A percentile compares a stretch with the other conserved stretches of the same genome.
phyloP scores from a whole-genome alignment of 1,139 yeast genomes.

The Candida albicans region DNA sequence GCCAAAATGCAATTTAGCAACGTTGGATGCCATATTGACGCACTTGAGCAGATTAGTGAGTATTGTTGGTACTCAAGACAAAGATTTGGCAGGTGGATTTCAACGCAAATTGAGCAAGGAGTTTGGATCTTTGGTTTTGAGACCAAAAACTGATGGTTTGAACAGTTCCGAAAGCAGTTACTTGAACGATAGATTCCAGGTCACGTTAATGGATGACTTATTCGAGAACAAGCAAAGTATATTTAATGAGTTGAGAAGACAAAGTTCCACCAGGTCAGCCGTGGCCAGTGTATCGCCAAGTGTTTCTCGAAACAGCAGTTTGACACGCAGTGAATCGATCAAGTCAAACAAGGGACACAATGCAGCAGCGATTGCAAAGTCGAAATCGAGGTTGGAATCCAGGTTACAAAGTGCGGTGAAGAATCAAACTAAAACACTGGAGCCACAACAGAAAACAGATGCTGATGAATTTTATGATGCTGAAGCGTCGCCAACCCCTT shows the following conservation, averaged over 20 bases:
- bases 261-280: conserved; percentile 24
- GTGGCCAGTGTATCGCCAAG: conserved; percentile 8
- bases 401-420: conserved; percentile 32
- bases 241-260: conserved; percentile 49
- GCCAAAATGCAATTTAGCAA: conserved; percentile 72
- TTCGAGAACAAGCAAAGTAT: conserved; percentile 26
- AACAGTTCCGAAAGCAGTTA: conserved; percentile 3
- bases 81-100: conserved; percentile 41
- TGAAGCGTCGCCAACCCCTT: conserved; percentile 18
- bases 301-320: conserved; percentile 5
- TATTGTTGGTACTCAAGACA: conserved; percentile 51
- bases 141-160: conserved; percentile 41
- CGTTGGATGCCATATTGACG: conserved; percentile 74
- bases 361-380: conserved; percentile 16
- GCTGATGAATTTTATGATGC: conserved; percentile 6
- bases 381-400: conserved; percentile 33
- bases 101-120: conserved; percentile 58
- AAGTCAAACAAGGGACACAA: conserved; percentile 3
- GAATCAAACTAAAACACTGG: conserved; percentile 3
- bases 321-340: conserved; percentile 12
- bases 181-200: conserved; percentile 57
- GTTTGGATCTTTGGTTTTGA: conserved; percentile 61
- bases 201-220: conserved; percentile 60
- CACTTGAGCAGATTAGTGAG: conserved; percentile 68
- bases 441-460: conserved; percentile 1